A percentile compares a stretch with the other conserved stretches of the same genome.
Evolutionary conservation across 805 yeast species (phyloP).

Genomic region (Maudiozyma barnettii): DNA sequence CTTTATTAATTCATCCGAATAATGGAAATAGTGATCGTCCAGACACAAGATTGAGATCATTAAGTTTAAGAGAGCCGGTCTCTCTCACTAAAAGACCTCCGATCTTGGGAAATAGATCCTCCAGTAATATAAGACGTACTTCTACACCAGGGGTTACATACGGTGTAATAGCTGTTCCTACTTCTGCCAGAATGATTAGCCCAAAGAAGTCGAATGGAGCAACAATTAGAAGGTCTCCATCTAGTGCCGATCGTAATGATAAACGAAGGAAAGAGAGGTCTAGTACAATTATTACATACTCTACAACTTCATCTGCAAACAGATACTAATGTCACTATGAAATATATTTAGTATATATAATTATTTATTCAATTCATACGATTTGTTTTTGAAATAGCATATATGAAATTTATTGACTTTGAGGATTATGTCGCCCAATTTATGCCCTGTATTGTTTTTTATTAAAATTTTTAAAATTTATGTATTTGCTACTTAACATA

Average conservation of each 20-base stretch:
- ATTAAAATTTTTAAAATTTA: too few species aligned
- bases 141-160: neutral
- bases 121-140: neutral
- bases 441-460: too few species aligned
- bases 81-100: neutral
- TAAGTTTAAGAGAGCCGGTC: conserved; percentile 4
- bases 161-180: neutral
- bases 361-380: neutral
- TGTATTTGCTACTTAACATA: too few species aligned
- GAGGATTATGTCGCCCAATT: too few species aligned
- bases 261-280: neutral
- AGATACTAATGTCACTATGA: neutral
- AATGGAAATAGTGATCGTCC: neutral
- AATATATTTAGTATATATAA: neutral
- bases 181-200: neutral
- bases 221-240: neutral
- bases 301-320: neutral
- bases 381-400: too few species aligned
- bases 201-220: neutral
- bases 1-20: conserved; percentile 9
- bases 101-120: neutral
- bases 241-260: neutral
- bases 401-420: too few species aligned
- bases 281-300: neutral
- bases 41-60: conserved; percentile 4